Percentiles rank a stretch among this genome's conserved stretches.
Conservation (phyloP, 2,329 filamentous ascomycete genomes). For the Aaosphaeria pasadenensis region DNA sequence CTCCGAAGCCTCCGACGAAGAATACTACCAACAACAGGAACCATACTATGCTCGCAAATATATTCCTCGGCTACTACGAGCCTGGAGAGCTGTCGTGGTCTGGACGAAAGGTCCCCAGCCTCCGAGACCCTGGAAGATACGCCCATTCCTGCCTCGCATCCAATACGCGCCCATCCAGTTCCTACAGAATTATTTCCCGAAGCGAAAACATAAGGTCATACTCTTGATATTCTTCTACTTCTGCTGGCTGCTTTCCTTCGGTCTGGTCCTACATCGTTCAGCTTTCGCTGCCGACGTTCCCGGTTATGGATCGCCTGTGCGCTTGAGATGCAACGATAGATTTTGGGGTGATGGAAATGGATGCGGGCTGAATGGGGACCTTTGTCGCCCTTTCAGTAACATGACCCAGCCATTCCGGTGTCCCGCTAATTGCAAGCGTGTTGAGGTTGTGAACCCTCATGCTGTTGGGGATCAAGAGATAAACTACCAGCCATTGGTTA, state of each 20-base stretch:
- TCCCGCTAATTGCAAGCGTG: constrained; percentile 66
- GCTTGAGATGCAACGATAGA: constrained; percentile 64
- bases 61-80: constrained; percentile 50
- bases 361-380: constrained; percentile 71
- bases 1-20: constrained; percentile 33
- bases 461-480: constrained; percentile 68
- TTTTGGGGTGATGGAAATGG: constrained; percentile 69
- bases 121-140: constrained; percentile 48
- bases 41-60: constrained; percentile 25
- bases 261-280: constrained; percentile 64
- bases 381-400: constrained; percentile 72
- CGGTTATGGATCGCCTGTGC: constrained; percentile 64
- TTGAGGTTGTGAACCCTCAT: constrained; percentile 66
- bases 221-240: constrained; percentile 60
- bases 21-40: constrained; percentile 20
- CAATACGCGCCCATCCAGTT: constrained; percentile 66
- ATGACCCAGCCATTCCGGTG: constrained; percentile 71
- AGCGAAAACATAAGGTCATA: constrained; percentile 56
- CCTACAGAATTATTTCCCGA: constrained; percentile 61
- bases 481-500: constrained; percentile 53
- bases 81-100: constrained; percentile 37
- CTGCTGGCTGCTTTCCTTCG: constrained; percentile 68
- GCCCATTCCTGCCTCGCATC: constrained; percentile 58
- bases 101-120: constrained; percentile 51
- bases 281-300: constrained; percentile 59